phyloP scores from a whole-genome alignment of 2,329 filamentous ascomycete genomes.

The Chalaropsis ovoidea region DNA sequence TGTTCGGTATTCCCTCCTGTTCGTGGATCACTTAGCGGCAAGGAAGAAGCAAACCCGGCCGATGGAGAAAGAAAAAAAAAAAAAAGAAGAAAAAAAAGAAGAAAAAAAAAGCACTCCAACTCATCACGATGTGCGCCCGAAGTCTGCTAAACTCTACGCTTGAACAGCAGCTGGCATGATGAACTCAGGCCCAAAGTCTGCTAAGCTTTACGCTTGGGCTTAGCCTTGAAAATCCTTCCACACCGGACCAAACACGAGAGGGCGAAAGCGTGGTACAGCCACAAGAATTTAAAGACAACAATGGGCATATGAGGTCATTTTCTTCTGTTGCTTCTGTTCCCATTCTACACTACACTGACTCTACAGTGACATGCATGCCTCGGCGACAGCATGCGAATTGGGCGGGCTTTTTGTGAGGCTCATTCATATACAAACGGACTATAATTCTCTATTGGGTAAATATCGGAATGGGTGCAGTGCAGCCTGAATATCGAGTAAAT shows the following conservation, averaged over 20 bases:
- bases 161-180: not conserved
- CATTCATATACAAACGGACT: too few relatives aligned
- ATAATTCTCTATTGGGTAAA: too few relatives aligned
- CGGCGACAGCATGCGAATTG: too few relatives aligned
- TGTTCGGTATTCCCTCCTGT: slow-evolving; percentile 4
- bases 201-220: slow-evolving; percentile 3
- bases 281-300: not conserved
- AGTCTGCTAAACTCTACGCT: not conserved
- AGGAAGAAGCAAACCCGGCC: not conserved
- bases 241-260: not conserved
- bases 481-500: too few relatives aligned
- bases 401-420: not conserved
- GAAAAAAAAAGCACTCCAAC: not conserved
- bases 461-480: too few relatives aligned
- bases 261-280: not conserved
- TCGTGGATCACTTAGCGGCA: not conserved
- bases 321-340: not conserved
- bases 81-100: not conserved
- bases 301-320: not conserved
- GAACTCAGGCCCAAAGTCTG: not conserved
- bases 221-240: not conserved
- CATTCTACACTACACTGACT: too few relatives aligned
- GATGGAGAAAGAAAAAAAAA: not conserved
- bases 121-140: not conserved
- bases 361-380: too few relatives aligned